Evolutionary conservation across 306 rosid genomes (phyloP), one percentile per base, ranked within the genome.

Genomic region (Pterocarpus santalinus): DNA sequence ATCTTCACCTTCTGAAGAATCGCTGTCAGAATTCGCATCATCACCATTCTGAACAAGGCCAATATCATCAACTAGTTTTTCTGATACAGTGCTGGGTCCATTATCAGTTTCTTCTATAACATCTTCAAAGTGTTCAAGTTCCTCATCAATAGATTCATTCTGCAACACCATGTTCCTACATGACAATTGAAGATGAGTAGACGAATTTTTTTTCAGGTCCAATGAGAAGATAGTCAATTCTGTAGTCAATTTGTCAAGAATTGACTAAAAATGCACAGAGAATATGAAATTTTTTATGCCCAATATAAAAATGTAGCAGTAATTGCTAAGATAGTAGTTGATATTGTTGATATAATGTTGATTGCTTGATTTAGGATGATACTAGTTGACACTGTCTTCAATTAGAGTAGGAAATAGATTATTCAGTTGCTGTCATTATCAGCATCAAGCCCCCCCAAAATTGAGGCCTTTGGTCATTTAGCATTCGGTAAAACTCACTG

Each of bases 111-210:
- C 97, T 86, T 92, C 99, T 11, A 75, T 67, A 68, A 93, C 85
- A 86, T 95, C 98, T 81, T 95, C 90, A 75, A 95, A 95, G 87
- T 95, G 97, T 90, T 95, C 98, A 16, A 91, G 65, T 75, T 95
- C 99, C 1, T 95, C 99, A 76, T 95, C 99, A 28, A 81, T 30
- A 17, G 90, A 88, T 80, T 93, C 98, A 5, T 74, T 90, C 87
- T 93, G 98, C 80, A 92, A 87, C 70, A 92, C 86, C 86, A 84
- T 70, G 75, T 95, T 91, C 96, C 99, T 95, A 79, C n/a, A 70
- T 39, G 34, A 81, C 53, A 79, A 78, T 60, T 10, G 62, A 60
- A 81, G 49, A 49, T 44, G 49, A 69, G 72, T 7, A 46, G 14
- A 76, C 38, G 15, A 12, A 44, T 8, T 38, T 74, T 62, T 8